Conservation (phyloP, 73 alveolate species). For the Symbiodinium pilosum region DNA sequence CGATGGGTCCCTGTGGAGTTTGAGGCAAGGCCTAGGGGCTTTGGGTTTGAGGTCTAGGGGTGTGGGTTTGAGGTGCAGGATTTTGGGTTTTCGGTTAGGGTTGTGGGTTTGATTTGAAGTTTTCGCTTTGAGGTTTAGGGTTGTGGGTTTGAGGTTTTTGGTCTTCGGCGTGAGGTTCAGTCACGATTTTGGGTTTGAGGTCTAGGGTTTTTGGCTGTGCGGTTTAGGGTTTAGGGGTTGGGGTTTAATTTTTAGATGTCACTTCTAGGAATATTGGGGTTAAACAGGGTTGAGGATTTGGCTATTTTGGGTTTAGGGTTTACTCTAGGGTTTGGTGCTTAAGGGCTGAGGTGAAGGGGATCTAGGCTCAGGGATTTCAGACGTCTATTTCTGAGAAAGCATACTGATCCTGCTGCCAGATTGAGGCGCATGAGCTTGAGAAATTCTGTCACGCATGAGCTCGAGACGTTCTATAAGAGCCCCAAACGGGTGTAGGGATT, state of each 20-base stretch:
- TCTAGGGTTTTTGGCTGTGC: background rate
- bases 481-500: background rate
- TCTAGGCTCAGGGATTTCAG: background rate
- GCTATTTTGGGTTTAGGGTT: background rate
- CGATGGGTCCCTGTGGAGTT: slow-evolving; percentile 55
- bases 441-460: no score
- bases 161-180: background rate
- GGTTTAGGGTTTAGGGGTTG: background rate
- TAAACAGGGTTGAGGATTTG: background rate
- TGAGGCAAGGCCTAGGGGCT: background rate
- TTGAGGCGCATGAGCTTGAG: no score
- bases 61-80: background rate
- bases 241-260: background rate
- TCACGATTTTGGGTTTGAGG: no score
- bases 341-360: background rate
- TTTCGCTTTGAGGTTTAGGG: background rate
- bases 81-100: background rate
- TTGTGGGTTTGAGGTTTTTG: background rate
- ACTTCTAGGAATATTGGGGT: no score
- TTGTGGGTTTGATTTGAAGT: background rate
- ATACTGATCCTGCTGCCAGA: background rate
- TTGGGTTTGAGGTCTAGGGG: background rate
- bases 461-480: background rate
- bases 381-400: background rate
- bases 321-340: background rate